phyloP scores from a whole-genome alignment of 2,329 filamentous ascomycete genomes.

The Scedosporium apiospermum region DNA sequence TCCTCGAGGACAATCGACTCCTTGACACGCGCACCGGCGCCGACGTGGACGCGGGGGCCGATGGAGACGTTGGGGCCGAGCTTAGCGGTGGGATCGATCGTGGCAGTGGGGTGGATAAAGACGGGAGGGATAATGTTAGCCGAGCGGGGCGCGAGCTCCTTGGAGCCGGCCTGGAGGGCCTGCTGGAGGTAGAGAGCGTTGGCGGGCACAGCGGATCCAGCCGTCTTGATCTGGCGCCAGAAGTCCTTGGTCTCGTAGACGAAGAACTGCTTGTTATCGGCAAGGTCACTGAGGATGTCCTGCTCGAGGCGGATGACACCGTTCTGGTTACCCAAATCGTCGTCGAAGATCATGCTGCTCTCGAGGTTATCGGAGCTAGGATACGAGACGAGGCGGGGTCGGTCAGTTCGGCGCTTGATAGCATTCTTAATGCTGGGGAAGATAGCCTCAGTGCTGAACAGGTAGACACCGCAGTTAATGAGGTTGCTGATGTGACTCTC shows the following conservation, averaged over 20 bases:
- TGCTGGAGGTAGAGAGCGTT: slow-evolving; percentile 95
- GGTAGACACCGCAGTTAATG: slow-evolving; percentile 98
- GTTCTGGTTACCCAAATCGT: slow-evolving; percentile 67
- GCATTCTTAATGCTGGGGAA: slow-evolving; percentile 91
- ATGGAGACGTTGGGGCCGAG: slow-evolving; percentile 95
- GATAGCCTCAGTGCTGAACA: slow-evolving; percentile 90
- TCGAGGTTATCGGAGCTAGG: slow-evolving; percentile 92
- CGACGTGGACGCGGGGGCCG: slow-evolving; percentile 76
- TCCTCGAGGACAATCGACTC: slow-evolving; percentile 95
- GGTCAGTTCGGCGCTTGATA: slow-evolving; percentile 90
- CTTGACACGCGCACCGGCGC: slow-evolving; percentile 84
- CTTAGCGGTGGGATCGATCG: slow-evolving; percentile 90
- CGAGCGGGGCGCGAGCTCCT: slow-evolving; percentile 74
- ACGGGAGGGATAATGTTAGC: slow-evolving; percentile 86
- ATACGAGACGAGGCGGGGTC: slow-evolving; percentile 87
- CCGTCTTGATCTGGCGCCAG: slow-evolving; percentile 99
- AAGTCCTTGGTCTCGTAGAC: slow-evolving; percentile 99
- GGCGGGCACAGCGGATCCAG: slow-evolving; percentile 89
- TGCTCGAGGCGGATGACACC: slow-evolving; percentile 92
- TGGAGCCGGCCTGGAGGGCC: slow-evolving; percentile 72
- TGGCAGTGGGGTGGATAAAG: slow-evolving; percentile 87
- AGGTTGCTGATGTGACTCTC: slow-evolving; percentile 96
- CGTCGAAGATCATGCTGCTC: slow-evolving; percentile 42
- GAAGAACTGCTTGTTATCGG: slow-evolving; percentile 96
- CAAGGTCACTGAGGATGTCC: slow-evolving; percentile 90